A percentile compares a stretch with the other conserved stretches of the same genome.
Evolutionary conservation across 306 rosid genomes (phyloP).

Genomic region (Argentina anserina): DNA sequence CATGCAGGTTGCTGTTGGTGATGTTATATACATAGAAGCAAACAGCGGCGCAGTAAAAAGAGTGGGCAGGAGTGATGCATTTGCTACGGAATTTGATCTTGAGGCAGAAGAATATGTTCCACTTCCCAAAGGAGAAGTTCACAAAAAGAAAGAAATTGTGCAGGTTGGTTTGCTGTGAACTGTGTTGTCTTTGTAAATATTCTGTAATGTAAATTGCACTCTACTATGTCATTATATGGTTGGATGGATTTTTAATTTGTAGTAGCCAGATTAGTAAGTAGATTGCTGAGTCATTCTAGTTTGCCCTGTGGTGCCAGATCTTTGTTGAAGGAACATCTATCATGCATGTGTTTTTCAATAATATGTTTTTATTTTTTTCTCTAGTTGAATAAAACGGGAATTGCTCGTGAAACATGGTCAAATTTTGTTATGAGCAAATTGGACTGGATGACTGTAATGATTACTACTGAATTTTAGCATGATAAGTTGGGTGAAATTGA

Average conservation of each 20-base stretch:
- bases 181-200: conserved; percentile 13
- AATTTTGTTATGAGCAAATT: conserved; percentile 5
- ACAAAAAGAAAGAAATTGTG: conserved; percentile 93
- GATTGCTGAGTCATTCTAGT: neutral
- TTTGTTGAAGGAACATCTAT: neutral
- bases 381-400: neutral
- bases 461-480: neutral
- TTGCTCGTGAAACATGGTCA: neutral
- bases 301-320: neutral
- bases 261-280: neutral
- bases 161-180: conserved; percentile 56
- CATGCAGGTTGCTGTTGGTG: conserved; percentile 86
- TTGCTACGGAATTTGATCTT: conserved; percentile 95
- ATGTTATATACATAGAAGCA: conserved; percentile 89
- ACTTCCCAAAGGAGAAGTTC: conserved; percentile 99
- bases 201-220: conserved; percentile 4
- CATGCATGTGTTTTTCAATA: neutral
- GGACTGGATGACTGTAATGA: neutral
- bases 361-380: neutral
- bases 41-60: conserved; percentile 98
- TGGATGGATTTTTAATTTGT: neutral
- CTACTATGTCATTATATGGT: neutral
- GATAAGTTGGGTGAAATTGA: neutral
- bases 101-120: conserved; percentile 99
- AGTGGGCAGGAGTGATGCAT: conserved; percentile 97